Base-by-base conservation (phyloP, 805 yeast genomes). In the Wickerhamiella galacta region DNA sequence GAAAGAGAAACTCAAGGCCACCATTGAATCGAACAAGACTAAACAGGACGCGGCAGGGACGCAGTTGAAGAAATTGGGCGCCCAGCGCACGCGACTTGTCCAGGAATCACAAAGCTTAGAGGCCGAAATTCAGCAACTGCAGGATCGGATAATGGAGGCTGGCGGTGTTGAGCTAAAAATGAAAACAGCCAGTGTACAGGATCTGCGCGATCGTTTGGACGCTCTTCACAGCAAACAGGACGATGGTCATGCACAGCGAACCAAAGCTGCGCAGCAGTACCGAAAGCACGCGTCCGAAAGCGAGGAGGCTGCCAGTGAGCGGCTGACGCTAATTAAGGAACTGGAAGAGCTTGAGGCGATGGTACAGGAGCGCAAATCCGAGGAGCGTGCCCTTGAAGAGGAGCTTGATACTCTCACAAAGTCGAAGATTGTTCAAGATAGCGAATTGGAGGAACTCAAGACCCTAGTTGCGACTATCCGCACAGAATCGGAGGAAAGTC, bases 141-240 rank as follows among this genome's bases (percentile, higher is more conserved):
- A 82, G 43, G 79, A 75, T 36, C 66, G 73, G 47, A 81, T 90
- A 25, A 71, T 85, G 79, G 75, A 78, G 31, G 75, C 81, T 34
- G 99, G 99, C 34, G 99, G 99, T 39, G 75, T 79, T 6, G 72
- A 72, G 39, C 61, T 90, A 41, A 38, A 46, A 2, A 52, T 78
- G 39, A 95, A 83, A 46, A 76, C 72, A 39, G 69, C 92, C 1
- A 77, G 72, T 47, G 94, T 90, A 6, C 83, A 73, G 44, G 76
- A 92, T 2, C 60, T 77, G 21, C 60, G 62, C 27, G 79, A 77
- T 44, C 68, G 70, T 45, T 66, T 78, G 19, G 79, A 73, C 33
- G 66, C 75, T 14, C 51, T 72, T 10, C 59, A 56, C 22, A 68
- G 69, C 28, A 72, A 70, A 44, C 61, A 72, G 10, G 62, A 74